These are phyloP conservation scores for Collariella sp. DNA, from an alignment of 495 filamentous ascomycete genomes.

Conservation along the genomic window DNA sequence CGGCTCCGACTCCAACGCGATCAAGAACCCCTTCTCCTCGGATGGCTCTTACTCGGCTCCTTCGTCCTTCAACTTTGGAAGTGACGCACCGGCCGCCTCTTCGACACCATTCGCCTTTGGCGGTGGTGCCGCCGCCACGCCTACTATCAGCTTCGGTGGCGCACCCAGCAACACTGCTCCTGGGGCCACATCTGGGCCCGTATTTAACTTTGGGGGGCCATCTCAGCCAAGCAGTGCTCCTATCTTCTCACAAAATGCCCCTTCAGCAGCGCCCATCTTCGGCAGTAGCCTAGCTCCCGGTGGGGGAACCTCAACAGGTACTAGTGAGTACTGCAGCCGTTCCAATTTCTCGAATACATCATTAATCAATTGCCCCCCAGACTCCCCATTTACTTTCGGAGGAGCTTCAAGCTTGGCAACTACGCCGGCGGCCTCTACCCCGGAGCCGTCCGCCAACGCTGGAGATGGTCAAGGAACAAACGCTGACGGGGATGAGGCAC, in stretches of 20 bases:
- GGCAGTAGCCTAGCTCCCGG: slow-evolving; percentile 28
- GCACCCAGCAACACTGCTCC: slow-evolving; percentile 13
- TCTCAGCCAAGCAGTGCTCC: slow-evolving; percentile 14
- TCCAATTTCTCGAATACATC: slow-evolving; percentile 14
- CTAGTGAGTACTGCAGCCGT: slow-evolving; percentile 28
- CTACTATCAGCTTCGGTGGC: slow-evolving; percentile 28
- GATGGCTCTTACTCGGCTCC: slow-evolving; percentile 25
- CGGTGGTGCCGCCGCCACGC: slow-evolving; percentile 6
- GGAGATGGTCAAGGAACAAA: slow-evolving; percentile 43
- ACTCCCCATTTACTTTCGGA: slow-evolving; percentile 40
- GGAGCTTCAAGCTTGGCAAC: slow-evolving; percentile 46
- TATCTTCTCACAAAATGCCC: slow-evolving; percentile 20
- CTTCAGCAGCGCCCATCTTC: slow-evolving; percentile 21
- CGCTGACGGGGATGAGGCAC: slow-evolving; percentile 41
- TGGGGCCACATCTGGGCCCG: not conserved
- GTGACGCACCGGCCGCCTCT: slow-evolving; percentile 12
- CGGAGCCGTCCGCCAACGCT: slow-evolving; percentile 46
- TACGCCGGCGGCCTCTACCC: slow-evolving; percentile 54
- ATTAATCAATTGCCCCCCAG: slow-evolving; percentile 24
- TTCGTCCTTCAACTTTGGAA: slow-evolving; percentile 34
- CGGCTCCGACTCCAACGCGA: slow-evolving; percentile 17
- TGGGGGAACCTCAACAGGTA: slow-evolving; percentile 35
- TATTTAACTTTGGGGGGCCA: slow-evolving; percentile 20
- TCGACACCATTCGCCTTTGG: slow-evolving; percentile 26
- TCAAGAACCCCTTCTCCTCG: slow-evolving; percentile 38